Evolutionary conservation across 2,329 filamentous ascomycete species (phyloP).

Genomic region (Colletotrichum spinosum): DNA sequence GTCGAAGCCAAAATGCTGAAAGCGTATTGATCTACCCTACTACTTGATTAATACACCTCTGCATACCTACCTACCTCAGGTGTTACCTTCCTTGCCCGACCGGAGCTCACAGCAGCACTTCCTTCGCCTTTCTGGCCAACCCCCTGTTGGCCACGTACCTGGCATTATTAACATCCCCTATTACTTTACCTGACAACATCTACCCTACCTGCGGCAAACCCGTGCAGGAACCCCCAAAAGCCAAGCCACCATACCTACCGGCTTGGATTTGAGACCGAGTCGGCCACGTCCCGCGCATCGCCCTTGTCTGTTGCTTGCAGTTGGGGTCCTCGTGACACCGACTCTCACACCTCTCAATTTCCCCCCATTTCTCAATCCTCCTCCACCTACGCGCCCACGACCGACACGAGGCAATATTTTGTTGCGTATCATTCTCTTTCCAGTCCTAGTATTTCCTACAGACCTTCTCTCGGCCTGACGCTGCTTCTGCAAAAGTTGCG

Average conservation of each 20-base stretch:
- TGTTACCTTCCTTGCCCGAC: too few species aligned
- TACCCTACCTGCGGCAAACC: not conserved
- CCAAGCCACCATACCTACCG: not conserved
- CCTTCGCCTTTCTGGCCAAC: too few species aligned
- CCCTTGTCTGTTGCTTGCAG: constrained; percentile 31
- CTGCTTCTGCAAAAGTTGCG: not conserved
- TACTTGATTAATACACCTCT: too few species aligned
- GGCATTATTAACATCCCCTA: constrained; percentile 7
- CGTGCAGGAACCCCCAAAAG: constrained; percentile 6
- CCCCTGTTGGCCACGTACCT: too few species aligned
- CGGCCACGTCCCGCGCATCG: constrained; percentile 29
- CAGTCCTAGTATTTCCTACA: not conserved
- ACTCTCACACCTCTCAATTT: constrained; percentile 29
- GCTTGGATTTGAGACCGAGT: constrained; percentile 28
- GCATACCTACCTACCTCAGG: too few species aligned
- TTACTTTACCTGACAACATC: not conserved
- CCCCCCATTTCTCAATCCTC: constrained; percentile 31
- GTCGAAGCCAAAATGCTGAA: too few species aligned
- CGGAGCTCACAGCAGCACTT: too few species aligned
- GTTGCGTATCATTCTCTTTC: not conserved
- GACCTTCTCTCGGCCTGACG: too few species aligned
- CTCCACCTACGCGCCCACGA: constrained; percentile 15
- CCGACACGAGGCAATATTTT: constrained; percentile 9
- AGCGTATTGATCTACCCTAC: too few species aligned
- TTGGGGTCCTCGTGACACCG: constrained; percentile 31